Base-by-base conservation (phyloP, 805 yeast species). In the Ogataea degrootiae region DNA sequence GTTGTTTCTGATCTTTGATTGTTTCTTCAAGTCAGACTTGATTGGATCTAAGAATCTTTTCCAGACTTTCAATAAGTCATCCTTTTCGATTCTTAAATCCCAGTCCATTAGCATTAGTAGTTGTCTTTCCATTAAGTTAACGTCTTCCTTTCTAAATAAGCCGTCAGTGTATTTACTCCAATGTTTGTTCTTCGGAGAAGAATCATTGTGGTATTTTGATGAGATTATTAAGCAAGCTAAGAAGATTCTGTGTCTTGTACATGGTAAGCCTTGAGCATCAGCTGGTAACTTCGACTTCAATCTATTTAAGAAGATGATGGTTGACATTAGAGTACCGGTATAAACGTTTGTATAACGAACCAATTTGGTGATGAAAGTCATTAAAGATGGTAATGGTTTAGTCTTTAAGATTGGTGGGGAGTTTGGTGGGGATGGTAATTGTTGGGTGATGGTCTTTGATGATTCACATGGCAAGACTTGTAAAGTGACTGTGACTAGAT, bases 141-240 rank as follows among this genome's bases (percentile, higher is more conserved):
- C 80, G 62, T 86, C 95, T 52, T 80, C 80, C 46, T 75, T 66
- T 41, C 73, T 69, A 67, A 86, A 85, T 38, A 86, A 71, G 2
- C 87, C 89, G 58, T 85, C 90, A 6, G 92, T 83, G 66, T 83
- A 83, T 56, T 75, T 77, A 37, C 88, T 82, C 95, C 95, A 86
- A 65, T 85, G 90, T 54, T 73, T 72, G 67, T 86, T 86, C 60
- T 83, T 81, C 51, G 92, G 90, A 12, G 87, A 80, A 6, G 85
- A 79, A 62, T 86, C 95, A 66, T 86, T 85, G 71, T 83, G 85
- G 66, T 73, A 81, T 63, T 86, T 86, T 41, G 89, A 79, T 16
- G 88, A 79, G 51, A 86, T 71, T 49, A 86, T 84, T 56, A 86
- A 69, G 61, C 90, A 83, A 15, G 89, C 86, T 46, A 86, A 72